These are phyloP conservation scores for Colletotrichum sansevieriae DNA, from an alignment of 2,329 filamentous ascomycete genomes.

Conservation along the genomic window DNA sequence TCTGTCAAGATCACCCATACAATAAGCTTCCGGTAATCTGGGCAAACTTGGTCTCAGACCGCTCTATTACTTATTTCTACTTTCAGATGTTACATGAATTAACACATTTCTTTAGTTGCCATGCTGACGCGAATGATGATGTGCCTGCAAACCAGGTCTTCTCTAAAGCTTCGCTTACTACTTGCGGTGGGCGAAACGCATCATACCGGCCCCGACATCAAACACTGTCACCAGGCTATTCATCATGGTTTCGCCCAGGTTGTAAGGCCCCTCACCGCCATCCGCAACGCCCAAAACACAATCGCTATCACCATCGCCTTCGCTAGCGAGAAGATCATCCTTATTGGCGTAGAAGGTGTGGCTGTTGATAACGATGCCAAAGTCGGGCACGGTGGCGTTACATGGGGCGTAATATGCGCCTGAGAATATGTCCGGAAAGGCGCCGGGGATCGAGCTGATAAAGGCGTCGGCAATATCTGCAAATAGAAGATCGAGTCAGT, in stretches of 20 bases:
- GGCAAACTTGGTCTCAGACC: too few relatives aligned
- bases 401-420: constrained; percentile 46
- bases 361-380: constrained; percentile 47
- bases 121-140: too few relatives aligned
- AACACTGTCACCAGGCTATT: constrained; percentile 50
- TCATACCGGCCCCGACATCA: constrained; percentile 47
- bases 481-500: neutral
- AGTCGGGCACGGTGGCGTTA: constrained; percentile 47
- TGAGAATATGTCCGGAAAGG: neutral
- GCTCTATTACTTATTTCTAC: too few relatives aligned
- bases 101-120: too few relatives aligned
- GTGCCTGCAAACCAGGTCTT: too few relatives aligned
- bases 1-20: too few relatives aligned
- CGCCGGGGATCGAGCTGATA: neutral
- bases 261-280: constrained; percentile 42
- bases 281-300: constrained; percentile 48
- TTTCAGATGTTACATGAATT: too few relatives aligned
- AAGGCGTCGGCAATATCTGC: neutral
- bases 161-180: neutral
- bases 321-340: constrained; percentile 46
- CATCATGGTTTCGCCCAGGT: constrained; percentile 48
- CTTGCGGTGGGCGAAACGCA: constrained; percentile 46
- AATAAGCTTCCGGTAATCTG: too few relatives aligned
- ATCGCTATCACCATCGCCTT: constrained; percentile 37
- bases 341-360: constrained; percentile 45